Evolutionary conservation across 129 eudicot species (phyloP).

Genomic region (Chrysanthemum seticuspe): DNA sequence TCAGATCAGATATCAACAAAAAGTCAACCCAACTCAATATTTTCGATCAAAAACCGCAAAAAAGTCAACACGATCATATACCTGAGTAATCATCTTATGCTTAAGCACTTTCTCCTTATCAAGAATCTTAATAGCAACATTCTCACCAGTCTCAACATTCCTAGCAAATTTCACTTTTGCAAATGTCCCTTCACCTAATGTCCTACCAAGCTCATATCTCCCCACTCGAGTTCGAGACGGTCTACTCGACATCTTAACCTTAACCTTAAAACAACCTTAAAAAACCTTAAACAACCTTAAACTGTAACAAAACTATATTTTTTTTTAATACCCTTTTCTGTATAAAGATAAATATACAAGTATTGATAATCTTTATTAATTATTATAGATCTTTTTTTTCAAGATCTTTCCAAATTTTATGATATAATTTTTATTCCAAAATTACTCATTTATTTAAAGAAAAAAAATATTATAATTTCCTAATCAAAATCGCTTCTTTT

Average conservation of each 20-base stretch:
- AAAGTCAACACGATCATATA: constrained; percentile 30
- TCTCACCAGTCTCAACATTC: constrained; percentile 59
- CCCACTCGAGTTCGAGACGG: constrained; percentile 66
- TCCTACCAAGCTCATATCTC: constrained; percentile 78
- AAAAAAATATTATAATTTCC: neutral
- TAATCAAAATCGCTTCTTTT: constrained; percentile 73
- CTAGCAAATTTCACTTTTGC: constrained; percentile 81
- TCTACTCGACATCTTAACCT: constrained; percentile 32
- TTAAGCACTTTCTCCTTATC: constrained; percentile 84
- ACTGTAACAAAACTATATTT: neutral
- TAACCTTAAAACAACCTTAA: neutral
- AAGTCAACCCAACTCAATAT: constrained; percentile 4
- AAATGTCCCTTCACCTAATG: constrained; percentile 85
- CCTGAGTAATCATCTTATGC: constrained; percentile 92
- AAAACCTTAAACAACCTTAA: neutral
- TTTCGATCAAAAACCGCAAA: constrained; percentile 3
- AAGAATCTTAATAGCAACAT: constrained; percentile 82
- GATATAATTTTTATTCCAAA: constrained; percentile 14
- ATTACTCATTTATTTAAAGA: neutral
- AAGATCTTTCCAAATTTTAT: neutral
- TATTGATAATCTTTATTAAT: constrained; percentile 20
- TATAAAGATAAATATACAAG: constrained; percentile 24
- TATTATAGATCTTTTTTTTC: constrained; percentile 6
- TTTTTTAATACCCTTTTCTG: neutral
- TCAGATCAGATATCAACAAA: neutral